phyloP scores from a whole-genome alignment of 2,329 filamentous ascomycete species.

The Xylaria sp. region DNA sequence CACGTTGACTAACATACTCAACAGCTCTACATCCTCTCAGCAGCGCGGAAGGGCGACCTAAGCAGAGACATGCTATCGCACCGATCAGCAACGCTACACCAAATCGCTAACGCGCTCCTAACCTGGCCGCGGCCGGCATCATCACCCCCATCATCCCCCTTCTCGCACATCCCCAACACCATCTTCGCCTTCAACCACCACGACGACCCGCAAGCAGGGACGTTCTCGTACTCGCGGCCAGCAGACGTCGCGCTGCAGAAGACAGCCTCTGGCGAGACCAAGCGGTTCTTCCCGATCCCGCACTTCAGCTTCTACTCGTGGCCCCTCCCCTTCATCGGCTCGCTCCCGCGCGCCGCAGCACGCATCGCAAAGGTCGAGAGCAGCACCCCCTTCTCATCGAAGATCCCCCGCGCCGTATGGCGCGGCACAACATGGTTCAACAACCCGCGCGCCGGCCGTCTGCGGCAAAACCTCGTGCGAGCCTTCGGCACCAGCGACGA shows the following conservation, averaged over 20 bases:
- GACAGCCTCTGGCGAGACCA: slow-evolving; percentile 1
- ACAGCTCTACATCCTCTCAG: slow-evolving; percentile 59
- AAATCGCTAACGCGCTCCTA: slow-evolving; percentile 63
- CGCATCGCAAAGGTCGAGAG: slow-evolving; percentile 55
- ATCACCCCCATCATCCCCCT: slow-evolving; percentile 20
- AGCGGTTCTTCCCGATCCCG: slow-evolving; percentile 61
- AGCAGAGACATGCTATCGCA: slow-evolving; percentile 60
- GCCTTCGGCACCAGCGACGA: slow-evolving; percentile 41
- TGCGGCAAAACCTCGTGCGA: slow-evolving; percentile 56
- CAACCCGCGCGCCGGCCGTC: slow-evolving; percentile 54
- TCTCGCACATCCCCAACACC: slow-evolving; percentile 55
- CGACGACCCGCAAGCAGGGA: slow-evolving; percentile 58
- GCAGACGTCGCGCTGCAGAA: slow-evolving; percentile 51
- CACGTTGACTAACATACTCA: slow-evolving; percentile 2
- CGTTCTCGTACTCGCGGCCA: slow-evolving; percentile 61
- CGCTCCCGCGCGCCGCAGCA: slow-evolving; percentile 54
- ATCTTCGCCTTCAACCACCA: slow-evolving; percentile 64
- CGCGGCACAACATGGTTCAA: slow-evolving; percentile 65
- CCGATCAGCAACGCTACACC: slow-evolving; percentile 63
- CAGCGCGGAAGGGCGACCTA: slow-evolving; percentile 55
- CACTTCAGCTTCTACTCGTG: slow-evolving; percentile 68
- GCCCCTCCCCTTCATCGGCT: slow-evolving; percentile 62
- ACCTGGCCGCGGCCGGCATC: slow-evolving; percentile 55
- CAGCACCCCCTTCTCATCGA: slow-evolving; percentile 25
- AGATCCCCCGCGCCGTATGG: slow-evolving; percentile 59